Base-by-base conservation (phyloP, 352 stramenopile genomes). In the Pythium monospermum region DNA sequence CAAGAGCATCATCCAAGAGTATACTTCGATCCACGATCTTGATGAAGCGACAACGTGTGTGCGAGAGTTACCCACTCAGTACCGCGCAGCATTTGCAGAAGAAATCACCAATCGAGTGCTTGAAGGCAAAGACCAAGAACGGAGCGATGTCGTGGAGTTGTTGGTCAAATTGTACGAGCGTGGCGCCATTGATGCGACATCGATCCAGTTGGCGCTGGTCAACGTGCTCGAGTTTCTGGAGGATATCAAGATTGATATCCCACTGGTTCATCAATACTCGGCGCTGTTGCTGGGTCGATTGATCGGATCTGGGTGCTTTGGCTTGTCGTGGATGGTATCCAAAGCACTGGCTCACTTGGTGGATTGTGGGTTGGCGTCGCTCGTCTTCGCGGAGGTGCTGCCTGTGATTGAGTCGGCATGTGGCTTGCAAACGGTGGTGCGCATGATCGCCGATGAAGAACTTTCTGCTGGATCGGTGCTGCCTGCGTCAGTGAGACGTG, bases 1-100 rank as follows among this genome's bases (percentile, higher is more conserved):
- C 60, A 94, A 94, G 61, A 91, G 64, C 47, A 93, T 90, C 37
- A 87, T 94, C 32, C 69, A 93, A 43, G 84, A 94, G 50, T 94
- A 83, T 44, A 57, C 76, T 23, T 88, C 76, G n/a, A 87, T 92
- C 23, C 27, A 79, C 30, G 84, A 94, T 38, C 52, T 91, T 32
- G 69, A 91, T 45, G 84, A 94, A 70, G 83, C 82, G 13, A 64
- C 63, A 10, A 58, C 71, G 0, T 94, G 84, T 27, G 72, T 94
- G 7, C 69, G 71, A 15, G 84, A 94, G 42, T 63, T 94, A 6
- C 68, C 84, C 5, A 48, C 57, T 16, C 61, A 73, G 1, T 70
- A 59, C 37, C 74, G 83, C 39, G 58, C 74, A 3, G 72, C 84
- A 38, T 90, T 94, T 56, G 69, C 73, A 0, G 84, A 93, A 30